Evolutionary conservation across 176 grass and related monocot species (phyloP).

Genomic region (Puccinellia tenuiflora): DNA sequence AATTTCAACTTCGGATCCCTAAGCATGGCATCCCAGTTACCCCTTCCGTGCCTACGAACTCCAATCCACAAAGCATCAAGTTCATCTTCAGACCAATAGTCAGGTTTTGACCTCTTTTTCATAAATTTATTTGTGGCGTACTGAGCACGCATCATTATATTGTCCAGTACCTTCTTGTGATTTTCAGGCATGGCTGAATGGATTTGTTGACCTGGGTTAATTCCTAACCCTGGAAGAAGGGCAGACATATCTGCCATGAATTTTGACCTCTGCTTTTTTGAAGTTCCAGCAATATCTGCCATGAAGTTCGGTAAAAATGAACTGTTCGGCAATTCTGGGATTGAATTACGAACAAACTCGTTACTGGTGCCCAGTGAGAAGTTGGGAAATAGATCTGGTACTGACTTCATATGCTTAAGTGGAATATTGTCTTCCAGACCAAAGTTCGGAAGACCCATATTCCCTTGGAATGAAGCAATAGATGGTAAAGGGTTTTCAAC

Average conservation of each 20-base stretch:
- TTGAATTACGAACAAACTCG: conserved; percentile 42
- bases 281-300: conserved; percentile 46
- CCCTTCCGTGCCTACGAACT: conserved; percentile 91
- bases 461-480: conserved; percentile 78
- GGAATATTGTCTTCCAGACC: conserved; percentile 55
- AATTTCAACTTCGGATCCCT: conserved; percentile 87
- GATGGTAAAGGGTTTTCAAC: conserved; percentile 53
- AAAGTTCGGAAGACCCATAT: conserved; percentile 76
- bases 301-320: conserved; percentile 74
- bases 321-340: conserved; percentile 72
- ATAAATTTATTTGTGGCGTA: conserved; percentile 68
- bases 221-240: conserved; percentile 60
- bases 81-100: conserved; percentile 97
- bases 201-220: conserved; percentile 47
- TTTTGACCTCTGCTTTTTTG: conserved; percentile 60
- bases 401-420: conserved; percentile 51
- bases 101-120: conserved; percentile 70
- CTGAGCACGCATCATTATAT: conserved; percentile 79
- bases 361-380: conserved; percentile 52
- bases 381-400: conserved; percentile 64
- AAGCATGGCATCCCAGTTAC: conserved; percentile 96
- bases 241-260: conserved; percentile 43
- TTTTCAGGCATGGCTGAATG: conserved; percentile 82
- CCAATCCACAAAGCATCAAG: conserved; percentile 97
- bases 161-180: conserved; percentile 92